Base-by-base conservation (phyloP, 1,284 basidiomycete species). In the Cronartium ribicola region DNA sequence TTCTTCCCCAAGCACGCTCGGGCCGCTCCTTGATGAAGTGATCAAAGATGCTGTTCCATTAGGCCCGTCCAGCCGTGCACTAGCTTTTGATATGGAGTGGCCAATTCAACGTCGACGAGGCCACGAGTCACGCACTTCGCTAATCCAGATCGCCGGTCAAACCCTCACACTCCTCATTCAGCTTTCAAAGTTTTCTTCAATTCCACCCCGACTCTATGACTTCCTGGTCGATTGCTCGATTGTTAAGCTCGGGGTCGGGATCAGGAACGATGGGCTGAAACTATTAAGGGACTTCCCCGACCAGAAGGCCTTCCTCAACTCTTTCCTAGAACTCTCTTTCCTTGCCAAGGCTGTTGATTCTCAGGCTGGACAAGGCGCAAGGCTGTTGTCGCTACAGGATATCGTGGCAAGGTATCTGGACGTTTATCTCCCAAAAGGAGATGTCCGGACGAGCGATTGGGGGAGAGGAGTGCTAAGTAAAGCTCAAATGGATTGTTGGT, bases 81-180 rank as follows among this genome's bases (percentile, higher is more conserved):
- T 70, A 14, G 68, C 68, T 2, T 70, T 70, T n/a, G 68, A 70
- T 48, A 70, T 70, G 68, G 60, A 62, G 63, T 70, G 68, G 59
- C 37, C 41, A 0, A 63, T 70, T 37, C 59, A 57, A 39, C 57
- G 44, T 17, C 29, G 17, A 14, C 36, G 29, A 62, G 68, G 68
- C 11, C 60, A 41, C 39, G 68, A 62, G 43, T 62, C 39, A 17
- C 20, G 40, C 10, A 70, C 68, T 8, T 59, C 60, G 17, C n/a
- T 70, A 4, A 48, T 70, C 7, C 68, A 70, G 46, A 36, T 70
- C 29, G 57, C 43, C 3, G 60, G 68, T n/a, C 59, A 29, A n/a
- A 62, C 60, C 14, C 40, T 43, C 13, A 62, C 61, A 29, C 29
- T 70, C 5, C 48, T 63, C 44, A 48, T 70, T 37, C 68, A 70